These are phyloP conservation scores for Coprinopsis sp. DNA, from an alignment of 768 basidiomycete genomes.

Conservation along the genomic window DNA sequence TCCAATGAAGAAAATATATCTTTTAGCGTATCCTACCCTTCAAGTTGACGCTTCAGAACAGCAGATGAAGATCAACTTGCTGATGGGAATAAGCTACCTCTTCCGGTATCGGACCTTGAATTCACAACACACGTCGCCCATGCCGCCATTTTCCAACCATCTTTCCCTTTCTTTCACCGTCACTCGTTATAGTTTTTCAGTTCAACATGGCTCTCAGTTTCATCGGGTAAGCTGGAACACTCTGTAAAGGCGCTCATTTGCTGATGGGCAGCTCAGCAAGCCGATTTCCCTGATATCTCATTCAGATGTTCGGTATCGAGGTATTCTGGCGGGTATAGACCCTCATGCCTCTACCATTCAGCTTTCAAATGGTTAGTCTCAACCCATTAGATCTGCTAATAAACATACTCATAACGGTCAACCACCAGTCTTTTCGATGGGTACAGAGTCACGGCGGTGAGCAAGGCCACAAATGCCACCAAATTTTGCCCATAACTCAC, in stretches of 20 bases:
- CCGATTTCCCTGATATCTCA: conserved; percentile 87
- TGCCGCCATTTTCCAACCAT: neutral
- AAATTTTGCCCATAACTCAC: conserved; percentile 4
- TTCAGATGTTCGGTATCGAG: conserved; percentile 87
- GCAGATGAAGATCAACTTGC: too few relatives aligned
- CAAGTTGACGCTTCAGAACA: too few relatives aligned
- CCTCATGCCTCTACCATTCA: conserved; percentile 82
- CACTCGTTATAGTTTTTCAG: conserved; percentile 6
- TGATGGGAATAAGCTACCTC: conserved; percentile 4
- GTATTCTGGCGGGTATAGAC: conserved; percentile 84
- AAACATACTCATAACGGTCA: conserved; percentile 1
- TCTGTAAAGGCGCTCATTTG: neutral
- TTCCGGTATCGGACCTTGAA: conserved; percentile 12
- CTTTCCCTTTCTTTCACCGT: conserved; percentile 1
- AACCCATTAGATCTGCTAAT: neutral
- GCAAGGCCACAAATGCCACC: conserved; percentile 20
- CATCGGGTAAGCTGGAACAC: conserved; percentile 52
- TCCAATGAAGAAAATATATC: too few relatives aligned
- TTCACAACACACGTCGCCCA: conserved; percentile 14
- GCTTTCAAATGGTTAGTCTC: conserved; percentile 69
- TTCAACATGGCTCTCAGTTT: conserved; percentile 65
- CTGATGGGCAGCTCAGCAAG: conserved; percentile 47
- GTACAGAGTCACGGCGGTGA: conserved; percentile 79
- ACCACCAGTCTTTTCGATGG: conserved; percentile 73
- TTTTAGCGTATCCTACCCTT: too few relatives aligned